Evolutionary conservation across 1,284 basidiomycete genomes (phyloP).

Genomic region (Sparassis latifolia): DNA sequence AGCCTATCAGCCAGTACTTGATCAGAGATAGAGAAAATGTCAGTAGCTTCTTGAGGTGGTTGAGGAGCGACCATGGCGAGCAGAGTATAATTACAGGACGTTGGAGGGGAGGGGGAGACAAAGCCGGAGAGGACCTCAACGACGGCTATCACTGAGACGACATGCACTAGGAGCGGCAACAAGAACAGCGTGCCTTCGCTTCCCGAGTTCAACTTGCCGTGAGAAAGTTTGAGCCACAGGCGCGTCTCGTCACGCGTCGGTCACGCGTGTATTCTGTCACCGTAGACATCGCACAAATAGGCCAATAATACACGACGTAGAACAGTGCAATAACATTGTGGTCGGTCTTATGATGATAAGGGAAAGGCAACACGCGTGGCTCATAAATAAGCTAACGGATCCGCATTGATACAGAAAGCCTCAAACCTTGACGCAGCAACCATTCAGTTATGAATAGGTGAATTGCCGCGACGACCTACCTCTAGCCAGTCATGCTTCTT

Average conservation of each 20-base stretch:
- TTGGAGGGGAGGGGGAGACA: constrained; percentile 6
- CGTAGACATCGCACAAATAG: too few relatives aligned
- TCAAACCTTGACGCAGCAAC: too few relatives aligned
- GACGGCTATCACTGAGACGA: constrained; percentile 1
- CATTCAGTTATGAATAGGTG: too few relatives aligned
- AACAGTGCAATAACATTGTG: too few relatives aligned
- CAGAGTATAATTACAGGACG: constrained; percentile 15
- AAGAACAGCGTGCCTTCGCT: constrained; percentile 11
- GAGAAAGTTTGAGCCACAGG: constrained; percentile 15
- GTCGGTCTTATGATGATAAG: too few relatives aligned
- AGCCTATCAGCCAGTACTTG: constrained; percentile 62
- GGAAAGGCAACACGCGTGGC: too few relatives aligned
- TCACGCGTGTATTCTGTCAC: not conserved
- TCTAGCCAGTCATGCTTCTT: too few relatives aligned
- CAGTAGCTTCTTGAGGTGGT: constrained; percentile 29
- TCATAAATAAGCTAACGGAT: too few relatives aligned
- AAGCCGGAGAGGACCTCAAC: constrained; percentile 2
- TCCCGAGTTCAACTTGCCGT: constrained; percentile 17
- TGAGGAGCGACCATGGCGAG: constrained; percentile 19
- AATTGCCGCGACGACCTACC: too few relatives aligned
- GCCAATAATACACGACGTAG: too few relatives aligned
- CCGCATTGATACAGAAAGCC: too few relatives aligned
- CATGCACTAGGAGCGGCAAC: constrained; percentile 5
- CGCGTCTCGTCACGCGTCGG: constrained; percentile 8
- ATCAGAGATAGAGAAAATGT: constrained; percentile 52